A percentile compares a stretch with the other conserved stretches of the same genome.
phyloP scores from a whole-genome alignment of 768 basidiomycete species.

The Leccinum rimulosum region DNA sequence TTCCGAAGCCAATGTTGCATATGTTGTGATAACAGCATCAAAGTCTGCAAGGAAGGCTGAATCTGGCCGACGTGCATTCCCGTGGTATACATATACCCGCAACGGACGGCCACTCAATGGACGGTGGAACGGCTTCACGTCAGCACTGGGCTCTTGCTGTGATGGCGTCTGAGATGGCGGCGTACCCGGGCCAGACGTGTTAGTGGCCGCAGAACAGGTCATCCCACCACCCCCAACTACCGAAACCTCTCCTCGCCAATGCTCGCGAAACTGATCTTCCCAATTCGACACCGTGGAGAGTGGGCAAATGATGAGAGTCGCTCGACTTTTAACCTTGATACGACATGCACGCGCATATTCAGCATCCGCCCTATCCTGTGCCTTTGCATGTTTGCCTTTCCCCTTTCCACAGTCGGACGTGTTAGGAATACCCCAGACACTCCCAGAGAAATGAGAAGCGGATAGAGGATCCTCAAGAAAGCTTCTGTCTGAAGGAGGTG shows the following conservation, averaged over 20 bases:
- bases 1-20: slow-evolving; percentile 92
- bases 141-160: slow-evolving; percentile 26
- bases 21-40: slow-evolving; percentile 97
- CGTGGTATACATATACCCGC: slow-evolving; percentile 96
- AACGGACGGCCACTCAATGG: slow-evolving; percentile 50
- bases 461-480: slow-evolving; percentile 35
- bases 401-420: slow-evolving; percentile 43
- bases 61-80: slow-evolving; percentile 82
- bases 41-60: slow-evolving; percentile 88
- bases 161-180: slow-evolving; percentile 35
- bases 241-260: slow-evolving; percentile 87
- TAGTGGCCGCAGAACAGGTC: slow-evolving; percentile 30
- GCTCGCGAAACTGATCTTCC: slow-evolving; percentile 98
- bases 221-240: slow-evolving; percentile 75
- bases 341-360: slow-evolving; percentile 67
- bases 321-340: slow-evolving; percentile 81
- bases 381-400: slow-evolving; percentile 63
- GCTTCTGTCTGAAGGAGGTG: slow-evolving; percentile 40
- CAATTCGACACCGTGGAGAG: slow-evolving; percentile 96
- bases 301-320: slow-evolving; percentile 95
- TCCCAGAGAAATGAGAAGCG: slow-evolving; percentile 66
- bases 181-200: slow-evolving; percentile 36
- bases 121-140: slow-evolving; percentile 32
- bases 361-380: slow-evolving; percentile 69
- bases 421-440: slow-evolving; percentile 85